Base-by-base conservation (phyloP, 2,329 filamentous ascomycete species). In the Fusarium sp. region DNA sequence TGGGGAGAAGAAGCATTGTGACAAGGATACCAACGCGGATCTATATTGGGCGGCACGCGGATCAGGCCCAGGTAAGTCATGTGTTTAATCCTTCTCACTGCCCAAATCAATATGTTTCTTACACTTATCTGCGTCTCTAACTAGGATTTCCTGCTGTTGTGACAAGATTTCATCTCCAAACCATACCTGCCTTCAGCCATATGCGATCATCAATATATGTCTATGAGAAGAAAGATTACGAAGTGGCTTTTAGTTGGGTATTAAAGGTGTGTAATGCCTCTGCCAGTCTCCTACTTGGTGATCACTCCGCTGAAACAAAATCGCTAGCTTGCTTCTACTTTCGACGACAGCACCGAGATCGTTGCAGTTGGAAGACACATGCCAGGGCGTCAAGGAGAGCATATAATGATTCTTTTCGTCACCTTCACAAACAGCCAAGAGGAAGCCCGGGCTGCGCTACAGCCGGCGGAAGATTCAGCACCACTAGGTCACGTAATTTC, bases 261-360 rank as follows among this genome's bases (percentile, higher is more conserved):
- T 1, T 30, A 0, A 19, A 51, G 15, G 48, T 43, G 4, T 2
- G 15, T 2, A 15, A 28, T 19, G 4, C 24, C 10, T 6, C 12
- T n/a, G n/a, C n/a, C n/a, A n/a, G n/a, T n/a, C n/a, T 30, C 11
- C 5, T 2, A 6, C 3, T 1, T 1, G 8, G 0, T 9, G 0
- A 32, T 11, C 3, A 6, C 0, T 8, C 15, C 2, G 2, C 36
- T 51, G 20, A 51, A 0, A 3, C 1, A 12, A 12, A 11, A 19
- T 7, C 2, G 3, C 4, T 30, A 43, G 36, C 48, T 43, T 30
- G 48, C 48, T 23, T 23, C 48, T 1, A 23, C 36, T 2, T 43
- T 51, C 2, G 48, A 43, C 8, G 48, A 51, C 1, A 12, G 15
- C 6, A 51, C 48, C 2, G 36, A 51, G 15, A 32, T 51, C 6